Evolutionary conservation across 1,284 basidiomycete genomes (phyloP).

Genomic region (Stygiomarasmius scandens): DNA sequence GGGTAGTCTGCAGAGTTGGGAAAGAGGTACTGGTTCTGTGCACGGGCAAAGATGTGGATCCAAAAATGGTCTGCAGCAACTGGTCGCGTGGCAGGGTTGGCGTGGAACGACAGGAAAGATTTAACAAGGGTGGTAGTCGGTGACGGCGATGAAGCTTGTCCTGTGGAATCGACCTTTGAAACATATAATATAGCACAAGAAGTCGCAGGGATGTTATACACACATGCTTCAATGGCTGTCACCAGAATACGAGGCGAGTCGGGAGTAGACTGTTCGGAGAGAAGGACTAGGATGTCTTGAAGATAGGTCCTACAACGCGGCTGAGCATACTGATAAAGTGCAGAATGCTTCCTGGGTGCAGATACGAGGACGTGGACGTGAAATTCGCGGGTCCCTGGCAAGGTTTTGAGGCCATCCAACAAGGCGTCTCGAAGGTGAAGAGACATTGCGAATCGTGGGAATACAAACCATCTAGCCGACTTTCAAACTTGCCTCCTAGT

Average conservation of each 20-base stretch:
- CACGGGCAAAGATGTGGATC: conserved; percentile 90
- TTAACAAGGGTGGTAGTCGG: conserved; percentile 73
- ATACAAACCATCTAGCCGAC: neutral
- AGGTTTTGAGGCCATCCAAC: conserved; percentile 52
- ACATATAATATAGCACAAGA: conserved; percentile 83
- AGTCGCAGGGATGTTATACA: conserved; percentile 78
- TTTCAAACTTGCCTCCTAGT: no score
- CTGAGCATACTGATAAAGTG: conserved; percentile 76
- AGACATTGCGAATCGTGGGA: conserved; percentile 14
- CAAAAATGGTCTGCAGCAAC: conserved; percentile 58
- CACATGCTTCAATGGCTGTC: conserved; percentile 79
- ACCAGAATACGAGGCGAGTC: conserved; percentile 63
- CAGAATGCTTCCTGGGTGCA: conserved; percentile 66
- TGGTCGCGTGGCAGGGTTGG: conserved; percentile 68
- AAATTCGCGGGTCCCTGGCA: conserved; percentile 71
- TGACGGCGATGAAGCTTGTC: conserved; percentile 63
- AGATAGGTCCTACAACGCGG: conserved; percentile 65
- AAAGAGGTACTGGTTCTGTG: conserved; percentile 93
- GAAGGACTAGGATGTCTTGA: conserved; percentile 77
- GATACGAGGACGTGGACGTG: conserved; percentile 78
- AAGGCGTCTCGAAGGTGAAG: conserved; percentile 66
- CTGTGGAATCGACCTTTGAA: conserved; percentile 93
- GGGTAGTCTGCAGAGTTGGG: conserved; percentile 82
- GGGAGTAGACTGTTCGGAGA: conserved; percentile 58
- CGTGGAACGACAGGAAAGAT: conserved; percentile 71